Conservation (phyloP, 139 green algal species). For the Chlorella sp. region DNA sequence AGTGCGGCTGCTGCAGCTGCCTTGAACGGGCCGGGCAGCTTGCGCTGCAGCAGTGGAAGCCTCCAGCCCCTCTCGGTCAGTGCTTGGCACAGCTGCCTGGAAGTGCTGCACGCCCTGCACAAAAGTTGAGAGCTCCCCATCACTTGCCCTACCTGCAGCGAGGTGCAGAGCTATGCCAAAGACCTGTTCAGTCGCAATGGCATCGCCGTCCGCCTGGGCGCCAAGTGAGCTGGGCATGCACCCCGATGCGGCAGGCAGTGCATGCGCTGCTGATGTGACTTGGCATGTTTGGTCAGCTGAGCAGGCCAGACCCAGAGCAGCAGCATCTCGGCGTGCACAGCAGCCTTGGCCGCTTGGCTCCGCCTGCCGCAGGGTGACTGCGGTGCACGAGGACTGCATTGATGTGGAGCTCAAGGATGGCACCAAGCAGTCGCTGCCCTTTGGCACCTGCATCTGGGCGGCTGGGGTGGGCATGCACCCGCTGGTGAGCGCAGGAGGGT, state of each 20-base stretch:
- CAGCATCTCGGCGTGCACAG: too few species aligned
- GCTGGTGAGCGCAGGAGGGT: slow-evolving; percentile 14
- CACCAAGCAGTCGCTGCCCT: slow-evolving; percentile 27
- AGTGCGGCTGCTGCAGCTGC: too few species aligned
- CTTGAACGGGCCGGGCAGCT: too few species aligned
- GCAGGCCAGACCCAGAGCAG: too few species aligned
- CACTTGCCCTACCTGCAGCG: neutral
- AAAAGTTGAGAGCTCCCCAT: too few species aligned
- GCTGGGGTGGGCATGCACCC: slow-evolving; percentile 62
- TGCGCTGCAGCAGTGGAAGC: too few species aligned
- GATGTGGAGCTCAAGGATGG: slow-evolving; percentile 24
- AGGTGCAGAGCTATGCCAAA: slow-evolving; percentile 4
- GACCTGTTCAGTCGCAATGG: neutral
- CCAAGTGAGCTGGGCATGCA: neutral
- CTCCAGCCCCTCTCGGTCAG: too few species aligned
- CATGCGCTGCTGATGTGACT: too few species aligned
- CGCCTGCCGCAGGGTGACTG: slow-evolving; percentile 2
- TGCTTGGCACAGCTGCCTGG: too few species aligned
- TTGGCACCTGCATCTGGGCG: slow-evolving; percentile 60
- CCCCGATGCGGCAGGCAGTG: too few species aligned
- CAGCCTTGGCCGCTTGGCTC: too few species aligned
- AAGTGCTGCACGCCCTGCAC: neutral
- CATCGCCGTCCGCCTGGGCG: slow-evolving; percentile 1
- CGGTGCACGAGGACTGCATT: neutral
- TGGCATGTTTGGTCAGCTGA: too few species aligned